Evolutionary conservation across 2,329 filamentous ascomycete genomes (phyloP).

Genomic region (Colletotrichum aenigma): DNA sequence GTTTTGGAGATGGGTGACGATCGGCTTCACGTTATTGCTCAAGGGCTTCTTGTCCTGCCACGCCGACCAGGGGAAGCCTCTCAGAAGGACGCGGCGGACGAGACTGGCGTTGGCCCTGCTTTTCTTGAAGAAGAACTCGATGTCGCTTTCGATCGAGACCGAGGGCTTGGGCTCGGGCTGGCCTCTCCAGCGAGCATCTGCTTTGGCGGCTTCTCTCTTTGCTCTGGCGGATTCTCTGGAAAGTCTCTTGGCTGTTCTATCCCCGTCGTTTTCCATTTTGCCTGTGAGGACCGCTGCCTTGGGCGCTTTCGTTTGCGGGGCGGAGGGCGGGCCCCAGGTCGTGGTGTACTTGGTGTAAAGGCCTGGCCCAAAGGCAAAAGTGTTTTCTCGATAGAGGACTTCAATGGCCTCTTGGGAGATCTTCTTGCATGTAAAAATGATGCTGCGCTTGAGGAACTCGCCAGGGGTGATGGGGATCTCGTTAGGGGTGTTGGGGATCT

Average conservation of each 20-base stretch:
- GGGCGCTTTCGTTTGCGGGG: not conserved
- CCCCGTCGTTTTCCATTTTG: fast-evolving
- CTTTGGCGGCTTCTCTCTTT: not conserved
- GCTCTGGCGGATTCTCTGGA: not conserved
- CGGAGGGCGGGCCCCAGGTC: not conserved
- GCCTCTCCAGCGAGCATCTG: not conserved
- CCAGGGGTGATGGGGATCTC: not conserved
- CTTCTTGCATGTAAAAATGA: not conserved
- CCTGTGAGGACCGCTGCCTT: not conserved
- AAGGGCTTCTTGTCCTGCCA: not conserved
- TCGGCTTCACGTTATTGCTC: not conserved
- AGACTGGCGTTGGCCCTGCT: not conserved
- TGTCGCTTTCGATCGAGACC: not conserved
- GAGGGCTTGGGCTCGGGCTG: not conserved
- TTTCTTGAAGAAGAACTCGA: not conserved
- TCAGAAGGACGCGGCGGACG: not conserved
- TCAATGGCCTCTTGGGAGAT: not conserved
- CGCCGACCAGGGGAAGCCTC: not conserved
- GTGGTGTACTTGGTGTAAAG: not conserved
- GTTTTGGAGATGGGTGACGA: not conserved
- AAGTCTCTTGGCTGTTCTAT: fast-evolving
- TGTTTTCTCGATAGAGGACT: not conserved
- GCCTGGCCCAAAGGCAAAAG: not conserved
- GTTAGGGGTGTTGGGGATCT: not conserved
- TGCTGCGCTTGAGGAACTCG: not conserved